Base-by-base conservation (phyloP, 1,284 basidiomycete genomes). In the Leccinum solheimii region DNA sequence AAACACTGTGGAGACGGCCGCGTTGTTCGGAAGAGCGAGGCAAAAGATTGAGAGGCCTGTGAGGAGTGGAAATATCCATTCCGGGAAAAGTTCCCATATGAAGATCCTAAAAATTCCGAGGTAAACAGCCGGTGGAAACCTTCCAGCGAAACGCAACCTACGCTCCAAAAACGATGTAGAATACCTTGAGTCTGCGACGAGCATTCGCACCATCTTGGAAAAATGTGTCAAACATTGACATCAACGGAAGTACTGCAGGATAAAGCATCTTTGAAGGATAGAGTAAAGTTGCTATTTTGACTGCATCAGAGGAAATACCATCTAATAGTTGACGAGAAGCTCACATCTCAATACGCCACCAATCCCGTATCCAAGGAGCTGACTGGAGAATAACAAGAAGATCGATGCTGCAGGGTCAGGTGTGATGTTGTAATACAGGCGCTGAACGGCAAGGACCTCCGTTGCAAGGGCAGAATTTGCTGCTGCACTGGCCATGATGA, bases 221-320 rank as follows among this genome's bases (percentile, higher is more conserved):
- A 48, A 87, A 70, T 38, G 80, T 79, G 64, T 87, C 84, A 55
- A 87, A 76, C 72, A 87, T 82, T 57, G 83, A 81, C 16, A 85
- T 79, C 0, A 86, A 73, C 0, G 85, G 83, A 50, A 87, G 77
- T 45, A 84, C 74, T 1, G 66, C 72, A 0, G 85, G 86, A 62
- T 85, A 87, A 57, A 87, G 77, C 69, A 86, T 86, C 66, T 86
- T 86, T 6, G 88, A 88, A 0, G 88, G 88, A 70, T 87, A 87
- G 1, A 90, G 78, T 10, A 89, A 75, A 43, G 83, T 78, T 3
- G 68, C 77, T 73, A 68, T 63, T 63, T 38, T 66, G 60, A 68
- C 75, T 26, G 16, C 7, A 53, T 69, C 16, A 63, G 67, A 26
- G 9, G 5, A 23, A 0, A 34, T 38, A 23, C 9, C 10, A 13